Percentiles rank a stretch among this genome's conserved stretches.
phyloP scores from a whole-genome alignment of 331 rosid species.

The Pyracantha coccinea region DNA sequence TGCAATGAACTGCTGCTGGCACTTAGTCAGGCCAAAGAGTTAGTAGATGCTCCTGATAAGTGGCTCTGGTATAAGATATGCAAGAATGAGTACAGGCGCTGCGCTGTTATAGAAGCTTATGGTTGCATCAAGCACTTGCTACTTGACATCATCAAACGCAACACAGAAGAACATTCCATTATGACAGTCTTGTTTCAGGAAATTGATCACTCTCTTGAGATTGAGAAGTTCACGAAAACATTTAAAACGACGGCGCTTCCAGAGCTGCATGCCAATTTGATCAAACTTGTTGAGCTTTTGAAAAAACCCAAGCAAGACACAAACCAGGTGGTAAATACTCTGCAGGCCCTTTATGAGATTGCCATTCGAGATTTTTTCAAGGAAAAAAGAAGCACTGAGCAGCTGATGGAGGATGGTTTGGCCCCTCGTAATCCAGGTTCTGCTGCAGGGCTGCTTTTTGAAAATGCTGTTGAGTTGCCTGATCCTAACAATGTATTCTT shows the following conservation, averaged over 20 bases:
- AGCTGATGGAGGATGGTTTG: slow-evolving; percentile 79
- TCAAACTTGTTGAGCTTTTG: slow-evolving; percentile 60
- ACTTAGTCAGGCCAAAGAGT: slow-evolving; percentile 91
- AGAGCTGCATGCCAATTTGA: slow-evolving; percentile 66
- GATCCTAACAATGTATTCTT: slow-evolving; percentile 53
- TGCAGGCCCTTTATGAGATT: slow-evolving; percentile 94
- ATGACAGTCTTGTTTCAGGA: slow-evolving; percentile 79
- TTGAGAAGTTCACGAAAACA: slow-evolving; percentile 70
- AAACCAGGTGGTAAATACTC: slow-evolving; percentile 60
- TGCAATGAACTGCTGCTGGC: slow-evolving; percentile 96
- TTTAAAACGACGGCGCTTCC: slow-evolving; percentile 79
- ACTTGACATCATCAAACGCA: slow-evolving; percentile 49
- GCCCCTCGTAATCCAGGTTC: slow-evolving; percentile 58
- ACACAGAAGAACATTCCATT: slow-evolving; percentile 81
- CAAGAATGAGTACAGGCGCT: slow-evolving; percentile 89
- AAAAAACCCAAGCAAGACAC: slow-evolving; percentile 55
- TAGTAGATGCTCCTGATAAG: slow-evolving; percentile 71
- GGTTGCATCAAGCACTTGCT: slow-evolving; percentile 74
- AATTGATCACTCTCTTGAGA: slow-evolving; percentile 78
- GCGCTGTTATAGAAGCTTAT: slow-evolving; percentile 91
- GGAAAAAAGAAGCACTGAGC: slow-evolving; percentile 58
- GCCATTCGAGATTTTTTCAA: slow-evolving; percentile 68
- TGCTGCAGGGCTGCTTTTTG: slow-evolving; percentile 58
- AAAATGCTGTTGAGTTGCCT: slow-evolving; percentile 65
- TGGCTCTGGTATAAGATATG: slow-evolving; percentile 82